Evolutionary conservation across 2,329 filamentous ascomycete genomes (phyloP), one percentile per base, ranked within the genome.

Genomic region (Talaromyces sp.): DNA sequence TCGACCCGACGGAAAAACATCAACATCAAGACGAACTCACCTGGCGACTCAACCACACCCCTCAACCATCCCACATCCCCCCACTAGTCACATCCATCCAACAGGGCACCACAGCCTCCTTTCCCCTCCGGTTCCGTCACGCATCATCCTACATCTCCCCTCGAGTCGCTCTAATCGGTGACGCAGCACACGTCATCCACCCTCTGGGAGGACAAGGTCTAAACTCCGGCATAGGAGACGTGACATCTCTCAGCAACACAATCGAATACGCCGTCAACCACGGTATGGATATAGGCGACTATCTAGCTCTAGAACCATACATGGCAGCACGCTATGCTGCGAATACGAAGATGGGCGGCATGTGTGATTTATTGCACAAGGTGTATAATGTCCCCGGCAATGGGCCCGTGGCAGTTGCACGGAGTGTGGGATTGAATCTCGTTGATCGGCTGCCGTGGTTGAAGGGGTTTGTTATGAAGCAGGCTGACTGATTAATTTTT

Each of bases 101-200:
- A 71, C 81, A 88, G 55, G 86, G 87, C 64, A 91, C 85, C 17
- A 79, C 95, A 13, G 93, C 94, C 1, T 92, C 89, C 0, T 99
- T 99, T 74, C 94, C 94, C 0, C 82, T 99, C 17, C 89, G 88
- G 69, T 81, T 97, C 78, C 87, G 92, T 28, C 94, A 99, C 71
- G 92, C 93, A n/a, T 89, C 95, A 68, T 91, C 89, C 1, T 99
- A 99, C 70, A 89, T 89, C 41, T 89, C 86, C 39, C 91, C 96
- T 67, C 87, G 94, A n/a, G 80, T 97, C 8, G 94, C 92, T 0
- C 83, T 99, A 1, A 85, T 99, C 36, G 94, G 94, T 61, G 94
- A 99, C 64, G 94, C 94, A 1, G 94, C 94, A 7, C 94, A 99
- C 72, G 96, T 92, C 1, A 86, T 96, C 63, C 94, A 99, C 72